Evolutionary conservation across 108 stramenopile genomes (phyloP).

Genomic region (Schizochytrium sp.): DNA sequence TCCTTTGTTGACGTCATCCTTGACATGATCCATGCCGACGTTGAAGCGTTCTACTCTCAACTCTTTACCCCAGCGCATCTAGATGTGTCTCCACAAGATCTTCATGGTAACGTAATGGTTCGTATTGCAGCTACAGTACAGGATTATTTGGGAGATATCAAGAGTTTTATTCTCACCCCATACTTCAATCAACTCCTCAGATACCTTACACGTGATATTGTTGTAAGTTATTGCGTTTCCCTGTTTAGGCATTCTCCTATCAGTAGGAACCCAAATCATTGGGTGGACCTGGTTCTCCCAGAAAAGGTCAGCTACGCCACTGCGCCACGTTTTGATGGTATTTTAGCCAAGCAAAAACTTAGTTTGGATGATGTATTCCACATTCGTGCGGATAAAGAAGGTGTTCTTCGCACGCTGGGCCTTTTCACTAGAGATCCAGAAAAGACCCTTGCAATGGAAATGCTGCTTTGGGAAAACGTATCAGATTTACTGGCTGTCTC

Average conservation of each 20-base stretch:
- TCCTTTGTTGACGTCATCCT: conserved; percentile 21
- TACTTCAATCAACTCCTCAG: conserved; percentile 40
- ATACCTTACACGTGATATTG: conserved; percentile 14
- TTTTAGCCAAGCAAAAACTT: background rate
- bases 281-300: conserved; percentile 13
- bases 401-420: conserved; percentile 16
- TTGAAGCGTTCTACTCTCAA: background rate
- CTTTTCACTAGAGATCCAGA: background rate
- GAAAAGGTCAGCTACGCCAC: conserved; percentile 8
- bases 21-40: conserved; percentile 47
- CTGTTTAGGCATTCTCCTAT: background rate
- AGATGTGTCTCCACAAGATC: background rate
- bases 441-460: background rate
- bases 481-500: conserved; percentile 13
- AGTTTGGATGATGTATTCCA: conserved; percentile 50
- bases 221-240: background rate
- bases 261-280: background rate
- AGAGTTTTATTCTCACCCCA: background rate
- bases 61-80: conserved; percentile 53
- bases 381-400: conserved; percentile 54
- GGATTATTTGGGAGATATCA: conserved; percentile 37
- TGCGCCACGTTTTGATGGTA: background rate
- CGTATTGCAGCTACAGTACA: conserved; percentile 40
- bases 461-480: conserved; percentile 13
- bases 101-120: conserved; percentile 35